phyloP scores from a whole-genome alignment of 192 early-diverging fungal species.

The Ramicandelaber brevisporus region DNA sequence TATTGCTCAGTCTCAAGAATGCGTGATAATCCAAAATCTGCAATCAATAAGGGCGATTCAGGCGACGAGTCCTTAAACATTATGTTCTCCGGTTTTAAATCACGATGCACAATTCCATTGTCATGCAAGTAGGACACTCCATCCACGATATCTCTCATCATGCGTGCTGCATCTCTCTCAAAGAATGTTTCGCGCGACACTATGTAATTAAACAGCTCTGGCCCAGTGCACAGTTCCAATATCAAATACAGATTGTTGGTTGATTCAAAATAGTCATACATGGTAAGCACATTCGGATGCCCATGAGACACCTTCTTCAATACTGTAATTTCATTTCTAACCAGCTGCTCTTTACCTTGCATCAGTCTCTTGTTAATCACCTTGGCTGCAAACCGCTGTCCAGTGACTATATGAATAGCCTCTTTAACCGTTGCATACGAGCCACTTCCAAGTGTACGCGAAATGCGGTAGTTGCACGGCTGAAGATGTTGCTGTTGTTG shows the following conservation, averaged over 20 bases:
- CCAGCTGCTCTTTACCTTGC: conserved; percentile 36
- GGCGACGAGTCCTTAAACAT: conserved; percentile 31
- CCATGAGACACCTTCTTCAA: conserved; percentile 37
- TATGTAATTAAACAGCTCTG: conserved; percentile 84
- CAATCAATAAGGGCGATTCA: conserved; percentile 36
- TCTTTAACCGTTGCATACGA: conserved; percentile 18
- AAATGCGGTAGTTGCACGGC: conserved; percentile 16
- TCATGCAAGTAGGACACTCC: conserved; percentile 68
- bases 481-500: not conserved
- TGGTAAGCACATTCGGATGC: conserved; percentile 40
- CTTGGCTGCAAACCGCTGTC: conserved; percentile 48
- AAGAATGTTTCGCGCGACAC: conserved; percentile 32
- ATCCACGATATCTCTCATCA: conserved; percentile 47
- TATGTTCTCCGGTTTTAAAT: conserved; percentile 53
- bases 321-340: conserved; percentile 47
- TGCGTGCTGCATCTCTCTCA: conserved; percentile 57
- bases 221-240: conserved; percentile 56
- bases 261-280: conserved; percentile 63
- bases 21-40: conserved; percentile 60
- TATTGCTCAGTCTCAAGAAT: conserved; percentile 28
- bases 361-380: conserved; percentile 52
- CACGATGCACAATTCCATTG: conserved; percentile 70
- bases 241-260: conserved; percentile 51
- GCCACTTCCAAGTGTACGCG: conserved; percentile 10
- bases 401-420: conserved; percentile 28